A percentile compares a stretch with the other conserved stretches of the same genome.
phyloP scores from a whole-genome alignment of 1,284 basidiomycete species.

The Ustilago curta region DNA sequence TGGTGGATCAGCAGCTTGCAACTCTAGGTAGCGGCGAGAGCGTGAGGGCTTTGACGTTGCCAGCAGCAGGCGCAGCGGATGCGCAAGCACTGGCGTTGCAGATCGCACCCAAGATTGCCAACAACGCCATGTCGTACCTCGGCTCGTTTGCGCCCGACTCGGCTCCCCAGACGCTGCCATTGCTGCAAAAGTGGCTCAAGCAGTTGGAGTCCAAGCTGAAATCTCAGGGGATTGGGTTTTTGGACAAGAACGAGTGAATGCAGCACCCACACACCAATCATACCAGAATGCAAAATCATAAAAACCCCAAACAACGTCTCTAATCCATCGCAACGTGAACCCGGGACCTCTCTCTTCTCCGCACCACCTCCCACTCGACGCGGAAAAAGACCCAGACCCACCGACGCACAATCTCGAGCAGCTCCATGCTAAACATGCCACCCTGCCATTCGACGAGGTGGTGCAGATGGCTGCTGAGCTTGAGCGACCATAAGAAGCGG shows the following conservation, averaged over 20 bases:
- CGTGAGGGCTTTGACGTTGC: background rate
- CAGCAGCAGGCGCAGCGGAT: conserved; percentile 1
- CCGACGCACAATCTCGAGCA: conserved; percentile 86
- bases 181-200: conserved; percentile 68
- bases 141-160: conserved; percentile 66
- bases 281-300: no score
- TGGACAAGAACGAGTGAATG: conserved; percentile 51
- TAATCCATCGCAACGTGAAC: conserved; percentile 31
- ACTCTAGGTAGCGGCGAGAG: no score
- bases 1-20: conserved; percentile 60
- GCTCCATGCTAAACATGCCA: conserved; percentile 89
- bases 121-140: conserved; percentile 64
- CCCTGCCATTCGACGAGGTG: conserved; percentile 83
- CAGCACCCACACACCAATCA: no score
- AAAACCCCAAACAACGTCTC: background rate
- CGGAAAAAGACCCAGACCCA: conserved; percentile 98
- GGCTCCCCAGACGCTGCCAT: conserved; percentile 65
- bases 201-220: conserved; percentile 65
- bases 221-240: conserved; percentile 56
- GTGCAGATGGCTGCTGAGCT: conserved; percentile 88
- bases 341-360: conserved; percentile 14
- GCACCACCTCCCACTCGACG: conserved; percentile 75
- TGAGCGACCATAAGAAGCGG: conserved; percentile 93
- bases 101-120: conserved; percentile 62
- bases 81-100: conserved; percentile 39